phyloP scores from a whole-genome alignment of 352 stramenopile genomes.

The Pythium brassicae region DNA sequence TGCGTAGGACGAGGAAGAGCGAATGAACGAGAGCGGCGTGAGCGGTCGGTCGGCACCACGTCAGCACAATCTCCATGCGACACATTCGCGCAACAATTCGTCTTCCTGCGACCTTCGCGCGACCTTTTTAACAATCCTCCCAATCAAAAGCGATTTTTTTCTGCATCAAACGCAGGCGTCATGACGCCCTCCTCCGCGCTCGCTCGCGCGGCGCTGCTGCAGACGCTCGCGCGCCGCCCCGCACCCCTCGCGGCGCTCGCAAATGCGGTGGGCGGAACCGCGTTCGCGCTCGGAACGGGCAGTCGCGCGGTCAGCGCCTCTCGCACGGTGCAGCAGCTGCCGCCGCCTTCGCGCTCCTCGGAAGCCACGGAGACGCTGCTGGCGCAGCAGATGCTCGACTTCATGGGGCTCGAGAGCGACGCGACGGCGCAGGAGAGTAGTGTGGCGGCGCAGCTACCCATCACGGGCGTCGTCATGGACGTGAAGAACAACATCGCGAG shows the following conservation, averaged over 20 bases:
- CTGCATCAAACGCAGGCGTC: too few species aligned
- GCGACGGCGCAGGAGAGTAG: constrained; percentile 3
- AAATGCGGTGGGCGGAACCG: background rate
- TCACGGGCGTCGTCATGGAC: constrained; percentile 53
- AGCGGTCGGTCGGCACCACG: too few species aligned
- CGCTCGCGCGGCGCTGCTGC: background rate
- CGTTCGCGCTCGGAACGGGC: too few species aligned
- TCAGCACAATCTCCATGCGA: too few species aligned
- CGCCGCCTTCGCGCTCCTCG: constrained; percentile 13
- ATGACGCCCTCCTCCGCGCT: too few species aligned
- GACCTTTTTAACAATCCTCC: too few species aligned
- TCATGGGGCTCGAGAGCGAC: constrained; percentile 41
- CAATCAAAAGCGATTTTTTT: too few species aligned
- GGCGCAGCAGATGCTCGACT: constrained; percentile 70
- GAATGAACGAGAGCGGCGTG: too few species aligned
- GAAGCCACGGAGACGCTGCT: constrained; percentile 53
- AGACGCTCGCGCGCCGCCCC: background rate
- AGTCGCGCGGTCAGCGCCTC: constrained; percentile 15
- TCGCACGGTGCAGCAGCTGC: constrained; percentile 7
- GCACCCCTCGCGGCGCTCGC: background rate
- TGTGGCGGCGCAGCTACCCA: constrained; percentile 21
- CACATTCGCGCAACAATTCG: too few species aligned
- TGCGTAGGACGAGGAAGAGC: too few species aligned
- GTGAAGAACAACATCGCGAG: constrained; percentile 69
- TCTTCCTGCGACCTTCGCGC: constrained; percentile 2